phyloP scores from a whole-genome alignment of 192 early-diverging fungal genomes.

The Entophlyctis luteolus region DNA sequence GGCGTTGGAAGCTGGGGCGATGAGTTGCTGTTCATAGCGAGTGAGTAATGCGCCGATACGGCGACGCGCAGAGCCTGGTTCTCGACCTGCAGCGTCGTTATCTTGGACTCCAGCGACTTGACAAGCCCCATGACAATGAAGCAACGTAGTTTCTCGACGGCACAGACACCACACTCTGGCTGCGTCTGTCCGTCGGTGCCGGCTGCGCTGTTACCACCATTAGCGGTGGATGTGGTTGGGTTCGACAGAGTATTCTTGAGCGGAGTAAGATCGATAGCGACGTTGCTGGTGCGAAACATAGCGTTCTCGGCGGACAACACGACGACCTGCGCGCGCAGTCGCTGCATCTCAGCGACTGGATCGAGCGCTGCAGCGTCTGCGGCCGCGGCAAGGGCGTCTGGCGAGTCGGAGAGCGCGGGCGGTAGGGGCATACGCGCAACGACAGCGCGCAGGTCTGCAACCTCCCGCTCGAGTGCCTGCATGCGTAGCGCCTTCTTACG shows the following conservation, averaged over 20 bases:
- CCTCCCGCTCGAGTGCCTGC: not conserved
- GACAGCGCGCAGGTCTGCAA: not conserved
- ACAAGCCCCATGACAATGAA: not conserved
- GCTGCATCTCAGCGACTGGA: not conserved
- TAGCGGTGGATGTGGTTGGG: too few species aligned
- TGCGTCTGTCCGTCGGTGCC: not conserved
- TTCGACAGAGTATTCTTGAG: too few species aligned
- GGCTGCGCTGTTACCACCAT: too few species aligned
- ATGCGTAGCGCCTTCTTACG: not conserved
- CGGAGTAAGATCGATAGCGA: not conserved
- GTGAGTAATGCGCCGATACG: not conserved
- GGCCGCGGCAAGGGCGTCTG: not conserved
- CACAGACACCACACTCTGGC: not conserved
- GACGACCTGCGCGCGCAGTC: not conserved
- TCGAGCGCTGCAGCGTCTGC: not conserved
- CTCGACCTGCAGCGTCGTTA: not conserved
- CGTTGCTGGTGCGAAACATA: not conserved
- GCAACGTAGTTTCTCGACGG: not conserved
- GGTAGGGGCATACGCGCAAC: not conserved
- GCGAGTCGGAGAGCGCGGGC: not conserved
- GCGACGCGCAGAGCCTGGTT: not conserved
- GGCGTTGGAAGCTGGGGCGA: not conserved
- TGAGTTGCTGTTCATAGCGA: not conserved
- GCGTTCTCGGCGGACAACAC: not conserved
- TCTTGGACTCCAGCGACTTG: not conserved